Evolutionary conservation across 352 stramenopile species (phyloP), one percentile per base, ranked within the genome.

Genomic region (Pythium oligandrum): DNA sequence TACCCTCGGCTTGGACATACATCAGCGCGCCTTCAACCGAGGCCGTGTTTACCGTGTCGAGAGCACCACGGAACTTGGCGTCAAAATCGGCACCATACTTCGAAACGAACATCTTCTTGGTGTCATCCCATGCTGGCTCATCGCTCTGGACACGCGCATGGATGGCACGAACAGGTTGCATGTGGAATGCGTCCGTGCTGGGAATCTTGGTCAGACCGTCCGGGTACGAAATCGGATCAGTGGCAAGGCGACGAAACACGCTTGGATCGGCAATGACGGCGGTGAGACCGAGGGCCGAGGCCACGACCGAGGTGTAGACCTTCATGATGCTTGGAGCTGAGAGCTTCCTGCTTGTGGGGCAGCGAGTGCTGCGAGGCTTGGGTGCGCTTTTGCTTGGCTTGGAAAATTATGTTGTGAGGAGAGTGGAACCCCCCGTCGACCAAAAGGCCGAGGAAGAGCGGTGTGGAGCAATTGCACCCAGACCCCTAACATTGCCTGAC

Each of bases 1-100:
- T 92, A 42, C 78, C 68, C 57, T 95, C 85, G 5, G 83, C 79
- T 61, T 93, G 83, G 35, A 95, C 77, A 66, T 92, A 95, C 81
- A 93, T 93, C 39, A 95, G 78, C 37, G 82, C 73, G 11, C 85
- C 85, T 51, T 93, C 83, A 7, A 95, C 77, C 0, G 67, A 83
- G 5, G 83, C 85, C 30, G 77, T 82, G 61, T 93, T 95, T 31
- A 90, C 82, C n/a, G 72, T 85, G 61, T 96, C 84, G 57, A 93
- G 75, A 6, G 73, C 73, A 6, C 67, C 79, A 10, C 70, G 53
- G 58, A 78, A 93, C n/a, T 67, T 73, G 3, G 69, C 65, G n/a
- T 59, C 67, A 48, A 80, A 67, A 17, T 80, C 43, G 36, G 10
- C 44, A 48, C 59, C 59, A 43, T 75, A 85, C 12, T 63, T 68